Evolutionary conservation across 495 filamentous ascomycete genomes (phyloP).

Genomic region (Thozetella sp.): DNA sequence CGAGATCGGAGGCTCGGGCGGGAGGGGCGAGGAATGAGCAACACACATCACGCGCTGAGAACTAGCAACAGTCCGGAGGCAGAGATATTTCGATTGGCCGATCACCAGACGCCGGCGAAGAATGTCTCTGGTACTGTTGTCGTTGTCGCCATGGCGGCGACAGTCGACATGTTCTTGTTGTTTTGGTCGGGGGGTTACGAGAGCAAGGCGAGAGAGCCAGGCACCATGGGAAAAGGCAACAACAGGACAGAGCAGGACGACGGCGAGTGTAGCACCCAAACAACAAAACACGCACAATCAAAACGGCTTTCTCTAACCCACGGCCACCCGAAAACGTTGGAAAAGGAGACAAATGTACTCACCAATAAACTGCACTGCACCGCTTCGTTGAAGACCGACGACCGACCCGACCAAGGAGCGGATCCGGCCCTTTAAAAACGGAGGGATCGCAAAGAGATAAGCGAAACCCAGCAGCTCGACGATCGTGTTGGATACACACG

Average conservation of each 20-base stretch:
- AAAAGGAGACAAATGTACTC: not conserved
- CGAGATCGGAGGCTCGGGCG: not conserved
- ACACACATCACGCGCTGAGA: not conserved
- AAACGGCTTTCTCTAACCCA: not conserved
- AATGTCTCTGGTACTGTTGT: not conserved
- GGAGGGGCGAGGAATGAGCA: slow-evolving; percentile 19
- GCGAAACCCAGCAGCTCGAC: not conserved
- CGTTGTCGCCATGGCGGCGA: not conserved
- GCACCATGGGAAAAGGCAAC: not conserved
- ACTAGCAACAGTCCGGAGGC: not conserved
- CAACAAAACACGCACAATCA: not conserved
- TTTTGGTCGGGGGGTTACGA: not conserved
- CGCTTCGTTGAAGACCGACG: no score
- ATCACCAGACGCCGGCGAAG: slow-evolving; percentile 2
- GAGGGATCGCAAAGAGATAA: no score
- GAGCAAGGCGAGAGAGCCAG: not conserved
- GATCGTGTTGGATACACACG: not conserved
- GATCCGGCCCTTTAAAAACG: no score
- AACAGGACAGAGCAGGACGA: not conserved
- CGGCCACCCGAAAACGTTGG: not conserved
- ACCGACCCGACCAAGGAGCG: not conserved
- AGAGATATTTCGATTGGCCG: not conserved
- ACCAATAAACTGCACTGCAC: not conserved
- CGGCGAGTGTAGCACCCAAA: not conserved
- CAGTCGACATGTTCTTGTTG: not conserved